These are phyloP conservation scores for Camellia lanceoleosa DNA, from an alignment of 148 eudicot species.

Conservation along the genomic window DNA sequence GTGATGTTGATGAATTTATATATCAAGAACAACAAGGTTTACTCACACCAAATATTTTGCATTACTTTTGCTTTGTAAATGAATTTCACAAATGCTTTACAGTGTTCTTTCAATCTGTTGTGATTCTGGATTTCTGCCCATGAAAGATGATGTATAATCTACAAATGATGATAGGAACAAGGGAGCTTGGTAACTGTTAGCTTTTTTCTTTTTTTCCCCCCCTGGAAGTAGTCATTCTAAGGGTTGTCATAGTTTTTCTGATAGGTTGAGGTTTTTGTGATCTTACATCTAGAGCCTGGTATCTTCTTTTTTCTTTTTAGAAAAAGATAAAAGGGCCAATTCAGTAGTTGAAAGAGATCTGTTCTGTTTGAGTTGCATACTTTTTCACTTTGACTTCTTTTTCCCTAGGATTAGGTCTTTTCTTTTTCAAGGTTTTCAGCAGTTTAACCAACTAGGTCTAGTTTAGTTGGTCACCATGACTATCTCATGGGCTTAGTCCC, in stretches of 20 bases:
- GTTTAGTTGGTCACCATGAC: too few species aligned
- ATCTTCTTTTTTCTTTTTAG: background rate
- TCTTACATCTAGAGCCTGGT: background rate
- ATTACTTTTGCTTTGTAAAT: background rate
- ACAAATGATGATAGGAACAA: background rate
- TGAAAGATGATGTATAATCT: background rate
- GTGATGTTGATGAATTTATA: background rate
- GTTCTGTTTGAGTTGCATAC: background rate
- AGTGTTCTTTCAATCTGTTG: background rate
- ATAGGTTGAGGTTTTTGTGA: background rate
- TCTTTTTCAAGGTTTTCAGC: background rate
- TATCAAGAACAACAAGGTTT: background rate
- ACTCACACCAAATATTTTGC: background rate
- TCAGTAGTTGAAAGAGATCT: background rate
- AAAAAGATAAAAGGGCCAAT: background rate
- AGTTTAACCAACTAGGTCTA: background rate
- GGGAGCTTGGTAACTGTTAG: background rate
- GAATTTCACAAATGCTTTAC: background rate
- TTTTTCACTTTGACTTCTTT: background rate
- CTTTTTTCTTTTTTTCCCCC: background rate
- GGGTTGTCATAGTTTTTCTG: background rate
- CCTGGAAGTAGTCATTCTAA: background rate
- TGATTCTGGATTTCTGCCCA: background rate
- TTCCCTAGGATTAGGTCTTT: background rate
- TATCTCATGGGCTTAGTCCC: too few species aligned